These are phyloP conservation scores for Trichosporon coremiiforme DNA, from an alignment of 1,284 basidiomycete species.

Conservation along the genomic window DNA sequence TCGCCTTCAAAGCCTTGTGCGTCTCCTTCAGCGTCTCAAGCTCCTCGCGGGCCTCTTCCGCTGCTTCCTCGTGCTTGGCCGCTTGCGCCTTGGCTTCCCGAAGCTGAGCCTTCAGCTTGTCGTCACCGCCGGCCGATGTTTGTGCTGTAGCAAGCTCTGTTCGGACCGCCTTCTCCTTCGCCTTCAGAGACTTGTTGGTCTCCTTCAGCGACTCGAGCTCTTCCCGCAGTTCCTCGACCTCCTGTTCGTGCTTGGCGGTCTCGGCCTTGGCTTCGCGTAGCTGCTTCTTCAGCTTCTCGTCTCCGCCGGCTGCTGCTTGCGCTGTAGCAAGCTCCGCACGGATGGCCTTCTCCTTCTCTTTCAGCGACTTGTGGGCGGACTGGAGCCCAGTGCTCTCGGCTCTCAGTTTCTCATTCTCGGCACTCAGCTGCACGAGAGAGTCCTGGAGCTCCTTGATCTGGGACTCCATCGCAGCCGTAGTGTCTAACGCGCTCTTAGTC, in stretches of 20 bases:
- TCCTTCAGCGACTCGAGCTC: slow-evolving; percentile 39
- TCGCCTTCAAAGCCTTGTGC: slow-evolving; percentile 33
- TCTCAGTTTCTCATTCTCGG: slow-evolving; percentile 30
- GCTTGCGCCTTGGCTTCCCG: slow-evolving; percentile 39
- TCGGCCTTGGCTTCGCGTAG: slow-evolving; percentile 40
- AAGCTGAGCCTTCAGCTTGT: slow-evolving; percentile 40
- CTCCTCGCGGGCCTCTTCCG: slow-evolving; percentile 43
- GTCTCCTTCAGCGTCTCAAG: slow-evolving; percentile 36
- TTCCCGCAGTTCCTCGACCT: slow-evolving; percentile 40
- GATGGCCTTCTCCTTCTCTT: slow-evolving; percentile 40
- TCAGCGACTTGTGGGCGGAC: slow-evolving; percentile 34
- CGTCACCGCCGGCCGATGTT: slow-evolving; percentile 35
- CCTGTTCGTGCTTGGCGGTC: slow-evolving; percentile 35
- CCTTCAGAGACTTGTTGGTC: slow-evolving; percentile 35
- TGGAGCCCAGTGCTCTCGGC: slow-evolving; percentile 32
- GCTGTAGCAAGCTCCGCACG: slow-evolving; percentile 35
- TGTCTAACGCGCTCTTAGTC: slow-evolving; percentile 20
- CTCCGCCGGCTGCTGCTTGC: slow-evolving; percentile 34
- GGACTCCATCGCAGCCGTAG: slow-evolving; percentile 28
- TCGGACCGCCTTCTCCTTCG: slow-evolving; percentile 8
- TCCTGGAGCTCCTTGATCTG: slow-evolving; percentile 31
- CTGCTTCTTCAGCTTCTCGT: slow-evolving; percentile 39
- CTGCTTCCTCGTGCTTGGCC: slow-evolving; percentile 35
- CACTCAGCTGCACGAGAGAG: slow-evolving; percentile 38
- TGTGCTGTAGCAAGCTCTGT: not conserved